These are phyloP conservation scores for Fraxinus baroniana DNA, from an alignment of 305 asterid genomes.

Conservation along the genomic window DNA sequence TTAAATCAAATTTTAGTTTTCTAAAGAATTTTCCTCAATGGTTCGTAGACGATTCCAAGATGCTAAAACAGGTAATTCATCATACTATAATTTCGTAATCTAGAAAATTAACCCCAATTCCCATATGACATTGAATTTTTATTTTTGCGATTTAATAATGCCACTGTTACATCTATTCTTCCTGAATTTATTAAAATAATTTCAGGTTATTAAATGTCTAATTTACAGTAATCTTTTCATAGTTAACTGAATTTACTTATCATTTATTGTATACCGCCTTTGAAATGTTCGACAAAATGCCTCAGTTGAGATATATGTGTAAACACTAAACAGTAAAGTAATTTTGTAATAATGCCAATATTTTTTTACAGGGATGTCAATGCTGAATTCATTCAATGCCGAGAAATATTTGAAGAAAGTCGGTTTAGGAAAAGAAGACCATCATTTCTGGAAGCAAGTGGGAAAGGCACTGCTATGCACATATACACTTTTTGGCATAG, in stretches of 20 bases:
- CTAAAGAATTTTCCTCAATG: conserved; percentile 9
- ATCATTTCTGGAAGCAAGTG: conserved; percentile 85
- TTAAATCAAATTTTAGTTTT: background rate
- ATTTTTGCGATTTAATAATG: background rate
- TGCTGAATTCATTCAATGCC: conserved; percentile 40
- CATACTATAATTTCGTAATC: background rate
- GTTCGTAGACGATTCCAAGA: conserved; percentile 23
- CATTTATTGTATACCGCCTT: background rate
- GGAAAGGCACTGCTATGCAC: conserved; percentile 73
- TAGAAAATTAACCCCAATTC: background rate
- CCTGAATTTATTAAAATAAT: background rate
- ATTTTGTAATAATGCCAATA: background rate
- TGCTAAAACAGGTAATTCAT: conserved; percentile 25
- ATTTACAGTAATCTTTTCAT: background rate
- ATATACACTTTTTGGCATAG: conserved; percentile 60
- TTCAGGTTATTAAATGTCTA: background rate
- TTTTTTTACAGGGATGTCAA: conserved; percentile 29
- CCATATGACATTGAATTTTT: background rate
- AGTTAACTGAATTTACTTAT: background rate
- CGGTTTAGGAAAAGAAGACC: conserved; percentile 82
- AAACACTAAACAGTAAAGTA: background rate
- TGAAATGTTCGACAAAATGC: conserved; percentile 21
- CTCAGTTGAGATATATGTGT: background rate
- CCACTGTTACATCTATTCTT: background rate
- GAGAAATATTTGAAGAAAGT: conserved; percentile 61